Evolutionary conservation across 805 yeast genomes (phyloP).

Genomic region (Starmera quercuum): DNA sequence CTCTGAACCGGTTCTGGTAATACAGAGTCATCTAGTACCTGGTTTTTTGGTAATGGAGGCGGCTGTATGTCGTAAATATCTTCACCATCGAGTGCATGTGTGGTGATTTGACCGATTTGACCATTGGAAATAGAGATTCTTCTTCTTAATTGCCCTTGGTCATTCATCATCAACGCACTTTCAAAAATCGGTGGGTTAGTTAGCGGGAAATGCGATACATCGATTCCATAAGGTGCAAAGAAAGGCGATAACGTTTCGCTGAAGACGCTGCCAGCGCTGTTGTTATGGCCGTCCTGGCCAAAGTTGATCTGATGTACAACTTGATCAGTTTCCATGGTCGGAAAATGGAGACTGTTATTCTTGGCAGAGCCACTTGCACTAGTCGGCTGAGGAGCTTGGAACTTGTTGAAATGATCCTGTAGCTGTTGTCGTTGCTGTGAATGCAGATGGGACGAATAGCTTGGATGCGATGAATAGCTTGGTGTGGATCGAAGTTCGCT

Average conservation of each 20-base stretch:
- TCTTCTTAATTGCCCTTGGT: conserved; percentile 37
- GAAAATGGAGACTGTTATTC: no score
- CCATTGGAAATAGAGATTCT: conserved; percentile 80
- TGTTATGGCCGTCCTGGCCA: not conserved
- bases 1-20: no score
- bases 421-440: not conserved
- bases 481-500: no score
- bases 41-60: conserved; percentile 18
- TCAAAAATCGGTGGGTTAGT: conserved; percentile 40
- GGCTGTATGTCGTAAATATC: conserved; percentile 29
- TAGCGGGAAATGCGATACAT: conserved; percentile 34
- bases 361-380: no score
- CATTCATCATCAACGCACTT: conserved; percentile 30
- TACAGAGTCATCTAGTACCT: conserved; percentile 1
- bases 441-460: no score
- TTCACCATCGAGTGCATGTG: conserved; percentile 26
- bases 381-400: not conserved
- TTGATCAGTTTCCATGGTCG: no score
- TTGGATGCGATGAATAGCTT: no score
- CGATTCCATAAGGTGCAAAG: conserved; percentile 36
- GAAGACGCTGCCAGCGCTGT: conserved; percentile 3
- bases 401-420: not conserved
- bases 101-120: conserved; percentile 69
- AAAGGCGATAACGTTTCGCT: conserved; percentile 32
- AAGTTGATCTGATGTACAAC: no score